A percentile compares a stretch with the other conserved stretches of the same genome.
Conservation (phyloP, 768 basidiomycete species). For the Xerocomellus intermedius region DNA sequence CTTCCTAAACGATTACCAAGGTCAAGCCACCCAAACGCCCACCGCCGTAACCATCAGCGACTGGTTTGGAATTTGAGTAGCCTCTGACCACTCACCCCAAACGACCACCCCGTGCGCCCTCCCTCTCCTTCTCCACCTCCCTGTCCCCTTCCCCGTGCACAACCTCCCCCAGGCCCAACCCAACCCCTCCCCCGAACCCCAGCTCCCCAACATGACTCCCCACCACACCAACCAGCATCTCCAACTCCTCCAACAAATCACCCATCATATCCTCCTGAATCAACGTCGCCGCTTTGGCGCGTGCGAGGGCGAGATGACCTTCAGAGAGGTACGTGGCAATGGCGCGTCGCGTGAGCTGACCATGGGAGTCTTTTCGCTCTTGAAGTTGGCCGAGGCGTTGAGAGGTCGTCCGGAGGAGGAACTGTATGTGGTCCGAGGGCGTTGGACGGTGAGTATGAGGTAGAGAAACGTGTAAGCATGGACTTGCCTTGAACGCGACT, state of each 20-base stretch:
- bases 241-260: slow-evolving; percentile 63
- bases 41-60: slow-evolving; percentile 2
- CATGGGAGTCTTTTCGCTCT: slow-evolving; percentile 65
- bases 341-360: slow-evolving; percentile 60
- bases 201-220: slow-evolving; percentile 59
- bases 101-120: slow-evolving; percentile 19
- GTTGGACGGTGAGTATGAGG: neutral
- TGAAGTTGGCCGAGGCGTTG: slow-evolving; percentile 69
- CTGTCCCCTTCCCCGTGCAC: neutral
- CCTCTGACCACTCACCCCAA: slow-evolving; percentile 30
- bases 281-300: slow-evolving; percentile 69
- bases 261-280: slow-evolving; percentile 60
- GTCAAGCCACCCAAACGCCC: neutral
- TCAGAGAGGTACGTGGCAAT: slow-evolving; percentile 65
- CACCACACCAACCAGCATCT: slow-evolving; percentile 63
- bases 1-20: slow-evolving; percentile 27
- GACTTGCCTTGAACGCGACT: slow-evolving; percentile 31
- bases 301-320: slow-evolving; percentile 59
- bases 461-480: neutral
- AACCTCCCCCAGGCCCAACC: neutral
- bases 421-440: slow-evolving; percentile 35
- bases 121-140: neutral
- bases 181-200: slow-evolving; percentile 26
- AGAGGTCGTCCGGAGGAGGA: slow-evolving; percentile 59
- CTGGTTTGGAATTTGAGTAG: neutral